Base-by-base conservation (phyloP, 23 red algal species). In the Chondrus crispus region DNA sequence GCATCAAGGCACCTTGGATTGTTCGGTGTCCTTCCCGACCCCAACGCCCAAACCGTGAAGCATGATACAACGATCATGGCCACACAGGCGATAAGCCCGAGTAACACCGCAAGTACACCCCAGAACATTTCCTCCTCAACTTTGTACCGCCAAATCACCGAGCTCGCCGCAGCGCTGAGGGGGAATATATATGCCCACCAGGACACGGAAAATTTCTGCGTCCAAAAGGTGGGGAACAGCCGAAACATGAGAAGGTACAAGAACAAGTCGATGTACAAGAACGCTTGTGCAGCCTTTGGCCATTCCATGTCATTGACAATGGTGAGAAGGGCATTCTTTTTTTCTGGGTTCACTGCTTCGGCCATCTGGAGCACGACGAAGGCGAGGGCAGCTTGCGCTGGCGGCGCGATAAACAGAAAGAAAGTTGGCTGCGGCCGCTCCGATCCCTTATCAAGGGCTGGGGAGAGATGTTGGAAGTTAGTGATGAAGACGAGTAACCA, bases 171-270 rank as follows among this genome's bases (percentile, higher is more conserved):
- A 2, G 89, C 81, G 62, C 63, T 85, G 11, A 93, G 58, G 9
- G 88, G 89, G 68, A 93, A 93, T 29, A 93, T 85, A 14, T 84
- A 93, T 3, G 89, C 89, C 89, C 78, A 93, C 89, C 79, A 85
- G 22, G 63, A 84, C 20, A 93, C 41, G 30, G 45, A 43, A 62
- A 84, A 85, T 22, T 78, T 39, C 13, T 46, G 12, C 22, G 38
- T 71, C 49, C 79, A 84, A 52, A 93, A 85, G 37, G 79, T 73
- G 1, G 89, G 89, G 11, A 93, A 55, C 47, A 93, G 89, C 6
- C 89, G 79, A 29, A 85, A 52, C 69, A 93, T 84, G 22, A 92
- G 88, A 24, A 93, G 53, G 79, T 93, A 93, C 62, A 93, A 32
- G 58, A 93, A 93, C 19, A 85, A 70, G 78, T 93, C 89, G 18